Evolutionary conservation across 164 flowering plant genomes (phyloP).

Genomic region (Umbellularia californica): DNA sequence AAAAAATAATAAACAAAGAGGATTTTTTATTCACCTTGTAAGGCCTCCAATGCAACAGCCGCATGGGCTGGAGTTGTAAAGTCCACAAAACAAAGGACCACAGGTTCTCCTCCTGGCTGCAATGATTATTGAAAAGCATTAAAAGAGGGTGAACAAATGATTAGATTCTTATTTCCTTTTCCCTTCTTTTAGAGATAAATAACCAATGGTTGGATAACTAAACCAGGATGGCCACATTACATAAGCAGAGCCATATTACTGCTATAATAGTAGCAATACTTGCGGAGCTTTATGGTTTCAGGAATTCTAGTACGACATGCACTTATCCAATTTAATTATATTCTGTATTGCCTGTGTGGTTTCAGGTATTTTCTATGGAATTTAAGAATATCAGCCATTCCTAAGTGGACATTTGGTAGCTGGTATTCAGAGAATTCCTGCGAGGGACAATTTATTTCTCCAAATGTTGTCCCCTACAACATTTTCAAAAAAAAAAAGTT

Average conservation of each 20-base stretch:
- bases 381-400: too few relatives aligned
- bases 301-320: too few relatives aligned
- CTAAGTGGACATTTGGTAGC: too few relatives aligned
- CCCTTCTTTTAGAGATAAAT: neutral
- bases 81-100: conserved; percentile 90
- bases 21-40: conserved; percentile 65
- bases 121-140: neutral
- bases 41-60: conserved; percentile 77
- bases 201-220: neutral
- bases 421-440: too few relatives aligned
- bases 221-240: neutral
- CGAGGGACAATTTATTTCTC: too few relatives aligned
- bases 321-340: too few relatives aligned
- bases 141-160: neutral
- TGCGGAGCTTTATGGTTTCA: neutral
- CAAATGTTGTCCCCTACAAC: too few relatives aligned
- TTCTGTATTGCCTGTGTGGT: too few relatives aligned
- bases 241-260: too few relatives aligned
- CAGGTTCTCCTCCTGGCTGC: conserved; percentile 86
- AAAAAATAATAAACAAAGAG: conserved; percentile 4
- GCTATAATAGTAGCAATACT: neutral
- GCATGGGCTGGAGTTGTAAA: conserved; percentile 76
- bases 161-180: too few relatives aligned
- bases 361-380: too few relatives aligned
- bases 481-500: too few relatives aligned